phyloP scores from a whole-genome alignment of 2,329 filamentous ascomycete genomes.

The Purpureocillium takamizusanense region DNA sequence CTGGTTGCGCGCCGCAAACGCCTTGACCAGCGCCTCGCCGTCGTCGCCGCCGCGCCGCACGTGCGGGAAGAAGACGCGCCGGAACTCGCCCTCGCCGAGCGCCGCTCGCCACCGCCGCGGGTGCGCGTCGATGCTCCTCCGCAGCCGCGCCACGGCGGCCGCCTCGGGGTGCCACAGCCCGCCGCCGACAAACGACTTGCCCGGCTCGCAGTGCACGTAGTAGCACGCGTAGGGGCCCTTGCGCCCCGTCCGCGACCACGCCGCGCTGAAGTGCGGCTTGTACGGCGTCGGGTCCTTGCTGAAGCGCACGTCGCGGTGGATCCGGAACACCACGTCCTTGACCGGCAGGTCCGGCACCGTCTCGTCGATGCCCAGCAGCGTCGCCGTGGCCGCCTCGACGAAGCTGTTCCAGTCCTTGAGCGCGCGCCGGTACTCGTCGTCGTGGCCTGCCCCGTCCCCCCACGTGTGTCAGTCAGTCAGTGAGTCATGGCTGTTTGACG shows the following conservation, averaged over 20 bases:
- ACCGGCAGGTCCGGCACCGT: conserved; percentile 79
- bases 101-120: conserved; percentile 61
- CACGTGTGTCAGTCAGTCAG: too few relatives aligned
- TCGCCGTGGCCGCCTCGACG: conserved; percentile 61
- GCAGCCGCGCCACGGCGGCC: conserved; percentile 54
- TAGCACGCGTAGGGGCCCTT: conserved; percentile 86
- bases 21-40: conserved; percentile 49
- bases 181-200: conserved; percentile 64
- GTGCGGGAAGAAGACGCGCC: conserved; percentile 52
- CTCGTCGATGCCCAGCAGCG: conserved; percentile 62
- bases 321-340: conserved; percentile 81
- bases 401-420: conserved; percentile 77
- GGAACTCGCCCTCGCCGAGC: conserved; percentile 52
- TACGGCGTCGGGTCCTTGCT: conserved; percentile 79
- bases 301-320: conserved; percentile 81
- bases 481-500: too few relatives aligned
- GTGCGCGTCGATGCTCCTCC: conserved; percentile 66
- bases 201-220: conserved; percentile 75
- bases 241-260: conserved; percentile 78
- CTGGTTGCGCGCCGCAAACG: conserved; percentile 62
- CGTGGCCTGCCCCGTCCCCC: conserved; percentile 70
- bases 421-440: conserved; percentile 68
- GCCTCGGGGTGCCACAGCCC: conserved; percentile 76
- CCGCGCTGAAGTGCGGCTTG: conserved; percentile 80
- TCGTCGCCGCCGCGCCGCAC: conserved; percentile 24